Base-by-base conservation (phyloP, 2,329 filamentous ascomycete species). In the Thielaviopsis populi region DNA sequence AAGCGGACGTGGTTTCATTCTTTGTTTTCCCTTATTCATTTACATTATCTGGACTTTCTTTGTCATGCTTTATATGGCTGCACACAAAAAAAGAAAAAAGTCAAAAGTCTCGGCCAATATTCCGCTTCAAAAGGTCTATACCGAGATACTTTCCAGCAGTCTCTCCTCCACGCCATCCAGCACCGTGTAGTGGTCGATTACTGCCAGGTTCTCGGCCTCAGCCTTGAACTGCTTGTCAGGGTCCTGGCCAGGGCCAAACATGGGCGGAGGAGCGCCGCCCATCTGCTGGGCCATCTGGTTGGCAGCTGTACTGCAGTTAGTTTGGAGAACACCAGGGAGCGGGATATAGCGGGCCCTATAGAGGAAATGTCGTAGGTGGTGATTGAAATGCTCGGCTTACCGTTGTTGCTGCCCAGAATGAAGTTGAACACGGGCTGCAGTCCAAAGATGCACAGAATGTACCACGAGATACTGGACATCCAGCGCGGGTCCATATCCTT, bases 391-490 rank as follows among this genome's bases (percentile, higher is more conserved):
- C 30, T 33, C 7, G 15, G 77, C 85, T 74, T 79, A 96, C 91
- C 86, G 74, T 97, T 97, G 71, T 99, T 95, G 73, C 88, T 95
- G 8, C 94, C 94, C 15, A 99, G 81, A 60, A 99, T 86, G 74
- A 96, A 97, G 72, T 94, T 95, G 74, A 99, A 99, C 65, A 99
- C 91, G 63, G 92, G 90, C 74, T 97, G 92, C 65, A 99, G 79
- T 58, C 95, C 94, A 73, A 99, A 97, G 68, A 99, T 85, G 71
- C 95, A 97, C 69, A 99, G 78, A 73, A 99, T 97, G 78, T 99
- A 99, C 91, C 94, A 99, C 66, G 91, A 96, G 74, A 99, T 85
- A 75, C 91, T 96, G 0, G 91, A 96, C 76, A 99, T 96, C 94
- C 94, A 99, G 75, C 92, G 83, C 11, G 96, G 94, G 72, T 99